phyloP scores from a whole-genome alignment of 768 basidiomycete species.

The Leccinum pellstonianum region DNA sequence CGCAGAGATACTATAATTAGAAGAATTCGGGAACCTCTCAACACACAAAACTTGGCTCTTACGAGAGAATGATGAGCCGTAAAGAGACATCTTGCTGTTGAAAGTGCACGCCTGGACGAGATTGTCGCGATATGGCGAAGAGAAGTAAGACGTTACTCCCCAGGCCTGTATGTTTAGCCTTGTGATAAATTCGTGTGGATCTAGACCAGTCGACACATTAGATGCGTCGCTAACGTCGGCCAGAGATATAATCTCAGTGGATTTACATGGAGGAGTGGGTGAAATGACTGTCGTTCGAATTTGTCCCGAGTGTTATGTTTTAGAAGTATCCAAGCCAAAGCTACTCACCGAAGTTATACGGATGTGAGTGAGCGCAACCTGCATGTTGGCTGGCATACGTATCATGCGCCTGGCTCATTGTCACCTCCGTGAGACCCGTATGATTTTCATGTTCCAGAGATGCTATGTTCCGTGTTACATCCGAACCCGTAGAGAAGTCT shows the following conservation, averaged over 20 bases:
- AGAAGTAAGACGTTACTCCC: slow-evolving; percentile 73
- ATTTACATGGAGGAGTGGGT: slow-evolving; percentile 64
- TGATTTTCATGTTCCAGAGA: slow-evolving; percentile 59
- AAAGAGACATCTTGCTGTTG: not conserved
- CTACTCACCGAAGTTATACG: slow-evolving; percentile 40
- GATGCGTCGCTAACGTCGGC: slow-evolving; percentile 85
- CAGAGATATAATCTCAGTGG: slow-evolving; percentile 79
- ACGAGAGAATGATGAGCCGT: slow-evolving; percentile 30
- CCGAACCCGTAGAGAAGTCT: not conserved
- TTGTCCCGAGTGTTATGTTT: slow-evolving; percentile 33
- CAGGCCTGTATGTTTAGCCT: slow-evolving; percentile 56
- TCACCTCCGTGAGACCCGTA: slow-evolving; percentile 58
- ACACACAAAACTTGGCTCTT: slow-evolving; percentile 48
- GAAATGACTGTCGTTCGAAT: slow-evolving; percentile 72
- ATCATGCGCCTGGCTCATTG: slow-evolving; percentile 62
- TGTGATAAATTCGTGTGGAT: slow-evolving; percentile 77
- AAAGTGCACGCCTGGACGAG: slow-evolving; percentile 63
- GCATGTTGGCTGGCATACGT: slow-evolving; percentile 43
- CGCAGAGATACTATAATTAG: slow-evolving; percentile 67
- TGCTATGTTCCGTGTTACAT: slow-evolving; percentile 38
- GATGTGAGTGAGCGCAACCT: not conserved
- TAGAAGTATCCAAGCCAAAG: too few relatives aligned
- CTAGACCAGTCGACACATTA: slow-evolving; percentile 74
- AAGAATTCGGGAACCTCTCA: slow-evolving; percentile 73
- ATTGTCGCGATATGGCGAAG: slow-evolving; percentile 62